phyloP scores from a whole-genome alignment of 1,284 basidiomycete genomes.

The Porogramme epimiltina region DNA sequence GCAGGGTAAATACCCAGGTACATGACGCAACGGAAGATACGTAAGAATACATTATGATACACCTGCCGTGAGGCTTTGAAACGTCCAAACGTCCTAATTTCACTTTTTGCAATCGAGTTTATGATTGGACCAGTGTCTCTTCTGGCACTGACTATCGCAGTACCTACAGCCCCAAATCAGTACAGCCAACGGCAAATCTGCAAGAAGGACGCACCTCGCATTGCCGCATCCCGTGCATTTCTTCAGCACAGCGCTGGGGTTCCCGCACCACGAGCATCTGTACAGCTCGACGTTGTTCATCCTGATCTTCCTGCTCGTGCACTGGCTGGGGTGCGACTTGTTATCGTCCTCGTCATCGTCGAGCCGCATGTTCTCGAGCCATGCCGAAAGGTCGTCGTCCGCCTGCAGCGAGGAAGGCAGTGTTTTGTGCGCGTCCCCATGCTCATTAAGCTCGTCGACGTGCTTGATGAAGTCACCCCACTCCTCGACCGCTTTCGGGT shows the following conservation, averaged over 20 bases:
- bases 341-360: slow-evolving; percentile 38
- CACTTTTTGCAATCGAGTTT: slow-evolving; percentile 23
- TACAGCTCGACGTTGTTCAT: slow-evolving; percentile 49
- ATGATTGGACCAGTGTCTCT: slow-evolving; percentile 45
- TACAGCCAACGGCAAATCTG: not conserved
- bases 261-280: slow-evolving; percentile 59
- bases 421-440: slow-evolving; percentile 23
- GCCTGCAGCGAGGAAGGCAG: slow-evolving; percentile 35
- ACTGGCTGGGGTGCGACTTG: slow-evolving; percentile 23
- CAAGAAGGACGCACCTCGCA: slow-evolving; percentile 36
- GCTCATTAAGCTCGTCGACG: slow-evolving; percentile 33
- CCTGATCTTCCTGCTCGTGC: slow-evolving; percentile 43
- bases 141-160: slow-evolving; percentile 52
- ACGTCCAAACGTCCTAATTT: too few species aligned
- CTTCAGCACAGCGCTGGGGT: slow-evolving; percentile 54
- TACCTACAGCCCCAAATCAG: slow-evolving; percentile 37
- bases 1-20: too few species aligned
- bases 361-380: slow-evolving; percentile 51
- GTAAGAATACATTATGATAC: too few species aligned
- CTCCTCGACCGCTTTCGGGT: slow-evolving; percentile 42
- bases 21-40: too few species aligned
- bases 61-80: too few species aligned
- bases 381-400: slow-evolving; percentile 56
- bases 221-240: slow-evolving; percentile 32
- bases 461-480: slow-evolving; percentile 46